Evolutionary conservation across 768 basidiomycete species (phyloP).

Genomic region (Leccinum rimulosum): DNA sequence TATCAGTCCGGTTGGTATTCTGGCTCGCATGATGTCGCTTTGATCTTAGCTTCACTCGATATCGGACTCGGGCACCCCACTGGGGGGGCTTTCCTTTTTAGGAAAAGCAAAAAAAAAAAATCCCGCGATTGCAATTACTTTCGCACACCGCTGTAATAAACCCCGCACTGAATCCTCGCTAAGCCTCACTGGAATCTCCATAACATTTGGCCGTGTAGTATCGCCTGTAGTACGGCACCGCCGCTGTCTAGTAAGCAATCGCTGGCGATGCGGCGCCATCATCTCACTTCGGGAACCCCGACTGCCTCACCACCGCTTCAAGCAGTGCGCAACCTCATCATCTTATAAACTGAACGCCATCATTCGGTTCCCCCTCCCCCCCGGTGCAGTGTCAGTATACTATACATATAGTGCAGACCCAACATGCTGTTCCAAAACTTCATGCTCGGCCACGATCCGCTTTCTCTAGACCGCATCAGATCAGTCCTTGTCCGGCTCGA

Average conservation of each 20-base stretch:
- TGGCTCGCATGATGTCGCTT: no score
- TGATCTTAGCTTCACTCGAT: no score
- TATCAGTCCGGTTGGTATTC: no score
- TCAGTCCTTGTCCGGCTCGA: slow-evolving; percentile 86
- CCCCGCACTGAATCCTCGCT: background rate
- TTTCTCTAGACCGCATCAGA: slow-evolving; percentile 86
- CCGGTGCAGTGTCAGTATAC: background rate
- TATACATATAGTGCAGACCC: background rate
- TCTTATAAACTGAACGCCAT: slow-evolving; percentile 13
- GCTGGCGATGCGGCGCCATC: no score
- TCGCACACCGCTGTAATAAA: background rate
- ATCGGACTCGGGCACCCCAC: no score
- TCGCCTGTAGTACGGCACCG: no score
- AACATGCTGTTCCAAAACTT: slow-evolving; percentile 65
- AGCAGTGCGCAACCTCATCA: background rate
- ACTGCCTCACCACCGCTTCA: background rate
- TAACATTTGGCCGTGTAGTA: background rate
- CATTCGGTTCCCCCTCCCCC: no score
- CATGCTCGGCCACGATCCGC: slow-evolving; percentile 65
- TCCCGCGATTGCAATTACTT: no score
- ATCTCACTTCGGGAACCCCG: no score
- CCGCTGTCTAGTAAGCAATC: no score
- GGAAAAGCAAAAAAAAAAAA: no score
- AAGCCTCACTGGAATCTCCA: background rate
- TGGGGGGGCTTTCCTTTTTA: no score